Conservation (phyloP, 352 stramenopile species). For the Pythium myriotylum region DNA sequence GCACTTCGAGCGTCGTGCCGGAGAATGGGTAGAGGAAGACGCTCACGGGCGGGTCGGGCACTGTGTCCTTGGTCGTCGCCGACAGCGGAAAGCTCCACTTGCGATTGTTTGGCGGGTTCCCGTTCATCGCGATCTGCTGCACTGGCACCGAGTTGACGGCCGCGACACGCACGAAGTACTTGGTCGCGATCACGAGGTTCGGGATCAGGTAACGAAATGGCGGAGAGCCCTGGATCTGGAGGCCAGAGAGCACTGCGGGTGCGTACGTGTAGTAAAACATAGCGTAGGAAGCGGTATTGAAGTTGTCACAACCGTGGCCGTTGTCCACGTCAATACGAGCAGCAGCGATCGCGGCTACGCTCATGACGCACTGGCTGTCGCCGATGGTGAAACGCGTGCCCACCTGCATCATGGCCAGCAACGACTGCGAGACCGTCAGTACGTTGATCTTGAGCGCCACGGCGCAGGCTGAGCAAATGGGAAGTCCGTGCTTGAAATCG, state of each 20-base stretch:
- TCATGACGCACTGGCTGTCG: conserved; percentile 52
- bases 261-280: conserved; percentile 67
- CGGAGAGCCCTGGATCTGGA: conserved; percentile 69
- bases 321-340: conserved; percentile 26
- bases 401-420: conserved; percentile 29
- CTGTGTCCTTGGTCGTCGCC: conserved; percentile 78
- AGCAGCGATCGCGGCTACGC: conserved; percentile 21
- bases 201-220: conserved; percentile 85
- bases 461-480: conserved; percentile 52
- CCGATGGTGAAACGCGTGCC: conserved; percentile 57
- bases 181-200: conserved; percentile 55
- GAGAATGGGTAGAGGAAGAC: conserved; percentile 67
- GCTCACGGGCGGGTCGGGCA: conserved; percentile 68
- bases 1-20: conserved; percentile 65
- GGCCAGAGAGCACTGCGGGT: conserved; percentile 51
- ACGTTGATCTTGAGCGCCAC: conserved; percentile 39
- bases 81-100: conserved; percentile 88
- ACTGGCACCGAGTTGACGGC: conserved; percentile 89
- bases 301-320: conserved; percentile 43
- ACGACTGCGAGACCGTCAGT: conserved; percentile 44
- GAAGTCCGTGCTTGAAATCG: conserved; percentile 68
- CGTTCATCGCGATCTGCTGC: conserved; percentile 81
- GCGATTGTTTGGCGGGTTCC: conserved; percentile 87
- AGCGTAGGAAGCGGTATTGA: conserved; percentile 48
- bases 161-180: conserved; percentile 93